These are phyloP conservation scores for Luzula sylvatica DNA, from an alignment of 176 grass and related monocot species.

Conservation along the genomic window DNA sequence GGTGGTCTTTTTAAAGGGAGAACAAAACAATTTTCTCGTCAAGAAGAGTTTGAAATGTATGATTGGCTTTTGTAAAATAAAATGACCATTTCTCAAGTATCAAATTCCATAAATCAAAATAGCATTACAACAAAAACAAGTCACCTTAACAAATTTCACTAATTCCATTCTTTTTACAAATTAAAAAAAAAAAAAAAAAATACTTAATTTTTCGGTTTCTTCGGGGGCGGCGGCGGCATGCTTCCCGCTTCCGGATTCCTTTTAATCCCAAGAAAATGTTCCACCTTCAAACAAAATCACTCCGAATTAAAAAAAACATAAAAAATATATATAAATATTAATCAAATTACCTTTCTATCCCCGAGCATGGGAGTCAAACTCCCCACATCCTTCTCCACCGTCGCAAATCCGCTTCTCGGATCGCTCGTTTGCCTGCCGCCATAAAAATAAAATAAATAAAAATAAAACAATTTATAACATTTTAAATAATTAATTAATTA, in stretches of 20 bases:
- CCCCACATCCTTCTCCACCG: conserved; percentile 59
- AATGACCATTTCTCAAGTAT: no score
- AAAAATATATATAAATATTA: background rate
- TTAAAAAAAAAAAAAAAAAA: background rate
- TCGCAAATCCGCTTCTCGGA: conserved; percentile 51
- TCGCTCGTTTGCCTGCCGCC: conserved; percentile 46
- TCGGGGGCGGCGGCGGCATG: conserved; percentile 49
- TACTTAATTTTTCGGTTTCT: conserved; percentile 54
- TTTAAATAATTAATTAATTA: background rate
- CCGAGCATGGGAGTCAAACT: conserved; percentile 68
- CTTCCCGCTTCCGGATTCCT: conserved; percentile 37
- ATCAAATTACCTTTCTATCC: conserved; percentile 57
- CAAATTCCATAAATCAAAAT: no score
- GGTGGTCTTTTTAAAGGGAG: no score
- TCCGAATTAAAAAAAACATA: background rate
- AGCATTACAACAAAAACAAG: background rate
- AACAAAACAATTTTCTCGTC: no score
- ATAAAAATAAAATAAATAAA: conserved; percentile 11
- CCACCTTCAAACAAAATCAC: conserved; percentile 29
- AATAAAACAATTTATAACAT: conserved; percentile 14
- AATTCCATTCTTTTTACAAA: background rate
- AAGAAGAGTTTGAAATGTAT: background rate
- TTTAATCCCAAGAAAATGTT: conserved; percentile 71
- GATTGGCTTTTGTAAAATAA: no score
- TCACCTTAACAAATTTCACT: background rate